These are phyloP conservation scores for Alternaria postmessia DNA, from an alignment of 2,329 filamentous ascomycete genomes.

Conservation along the genomic window DNA sequence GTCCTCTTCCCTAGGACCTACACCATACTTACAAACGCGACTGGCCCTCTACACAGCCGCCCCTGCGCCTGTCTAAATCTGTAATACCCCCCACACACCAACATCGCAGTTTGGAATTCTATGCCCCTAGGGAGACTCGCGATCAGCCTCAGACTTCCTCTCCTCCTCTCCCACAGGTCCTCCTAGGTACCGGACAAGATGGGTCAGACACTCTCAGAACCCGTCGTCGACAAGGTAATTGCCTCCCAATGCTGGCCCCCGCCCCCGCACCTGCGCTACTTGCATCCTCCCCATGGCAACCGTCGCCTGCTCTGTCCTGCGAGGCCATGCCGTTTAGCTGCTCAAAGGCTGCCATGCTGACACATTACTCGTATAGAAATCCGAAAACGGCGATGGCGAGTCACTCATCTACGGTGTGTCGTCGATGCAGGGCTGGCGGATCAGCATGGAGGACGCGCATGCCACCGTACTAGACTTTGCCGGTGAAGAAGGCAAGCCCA, in stretches of 20 bases:
- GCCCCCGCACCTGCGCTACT: slow-evolving; percentile 40
- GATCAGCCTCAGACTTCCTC: slow-evolving; percentile 31
- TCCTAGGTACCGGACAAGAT: slow-evolving; percentile 61
- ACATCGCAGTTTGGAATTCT: slow-evolving; percentile 42
- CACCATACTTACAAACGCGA: slow-evolving; percentile 3
- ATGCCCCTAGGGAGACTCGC: slow-evolving; percentile 38
- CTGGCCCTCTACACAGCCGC: slow-evolving; percentile 9
- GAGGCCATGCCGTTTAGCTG: slow-evolving; percentile 3
- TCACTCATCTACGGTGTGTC: slow-evolving; percentile 92
- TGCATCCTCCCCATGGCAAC: slow-evolving; percentile 15
- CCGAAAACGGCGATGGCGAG: slow-evolving; percentile 90
- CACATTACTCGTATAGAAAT: slow-evolving; percentile 67
- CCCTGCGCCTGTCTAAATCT: slow-evolving; percentile 11
- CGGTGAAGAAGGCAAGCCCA: slow-evolving; percentile 62
- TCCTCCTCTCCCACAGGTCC: slow-evolving; percentile 33
- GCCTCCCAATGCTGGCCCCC: slow-evolving; percentile 31
- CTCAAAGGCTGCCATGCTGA: slow-evolving; percentile 7
- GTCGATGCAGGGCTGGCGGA: slow-evolving; percentile 99
- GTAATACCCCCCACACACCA: slow-evolving; percentile 39
- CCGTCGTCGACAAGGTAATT: slow-evolving; percentile 97
- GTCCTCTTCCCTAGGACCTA: slow-evolving; percentile 1
- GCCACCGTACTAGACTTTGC: slow-evolving; percentile 85
- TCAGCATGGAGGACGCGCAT: slow-evolving; percentile 99
- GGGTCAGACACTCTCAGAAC: slow-evolving; percentile 99
- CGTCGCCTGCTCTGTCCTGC: slow-evolving; percentile 16